Evolutionary conservation across 179 eudicot genomes (phyloP), one percentile per base, ranked within the genome.

Genomic region (Silene vulgaris): DNA sequence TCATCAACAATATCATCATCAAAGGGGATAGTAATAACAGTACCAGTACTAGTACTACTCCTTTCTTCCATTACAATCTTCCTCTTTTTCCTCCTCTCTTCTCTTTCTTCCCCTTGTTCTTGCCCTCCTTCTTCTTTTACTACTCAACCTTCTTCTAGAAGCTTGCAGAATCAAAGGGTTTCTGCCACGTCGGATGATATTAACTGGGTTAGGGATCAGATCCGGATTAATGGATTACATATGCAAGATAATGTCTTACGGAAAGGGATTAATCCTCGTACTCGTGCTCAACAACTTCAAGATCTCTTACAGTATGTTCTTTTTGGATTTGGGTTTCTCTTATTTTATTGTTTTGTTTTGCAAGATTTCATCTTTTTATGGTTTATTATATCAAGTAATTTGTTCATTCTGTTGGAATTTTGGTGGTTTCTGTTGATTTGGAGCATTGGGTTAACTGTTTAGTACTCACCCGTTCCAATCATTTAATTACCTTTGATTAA

Each of bases 191-290:
- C 23, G 45, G 96, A 91, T 59, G 98, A 94, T 83, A 77, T 94
- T 43, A 70, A 69, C 16, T 94, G 98, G 98, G 89, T 92, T 43
- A 86, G 78, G 75, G 77, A 77, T 19, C 94, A 87, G 90, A 89
- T 94, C 88, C 87, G 78, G 70, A 65, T 83, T n/a, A 94, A 94
- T 65, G 98, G 97, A 6, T 75, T 94, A 50, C 90, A 87, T 75
- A 91, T 94, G 97, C 87, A 82, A 29, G 94, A 92, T 35, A 91
- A 94, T 82, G 85, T 90, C 50, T 86, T 91, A 35, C 87, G 98
- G 5, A 93, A 93, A 62, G 98, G 98, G 79, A 94, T 94, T 70
- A 94, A 94, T 84, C 98, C 98, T 65, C 91, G 98, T 8, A 91
- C 97, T 45, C 87, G 98, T 37, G 85, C 77, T 56, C 91, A 94